phyloP scores from a whole-genome alignment of 2,329 filamentous ascomycete genomes.

The Aspergillus cejpii region DNA sequence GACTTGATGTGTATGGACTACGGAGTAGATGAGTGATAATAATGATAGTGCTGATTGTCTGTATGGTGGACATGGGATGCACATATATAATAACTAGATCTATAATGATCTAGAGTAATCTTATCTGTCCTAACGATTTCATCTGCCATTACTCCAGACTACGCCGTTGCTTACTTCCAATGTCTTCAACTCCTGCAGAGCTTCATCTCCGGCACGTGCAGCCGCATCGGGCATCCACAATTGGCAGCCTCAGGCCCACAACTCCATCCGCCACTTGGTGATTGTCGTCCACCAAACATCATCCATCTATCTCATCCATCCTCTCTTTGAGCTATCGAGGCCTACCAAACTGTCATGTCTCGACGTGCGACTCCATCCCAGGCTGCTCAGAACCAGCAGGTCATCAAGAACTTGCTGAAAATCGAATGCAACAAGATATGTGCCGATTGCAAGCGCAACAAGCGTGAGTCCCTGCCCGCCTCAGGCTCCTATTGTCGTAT shows the following conservation, averaged over 20 bases:
- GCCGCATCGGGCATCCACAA: constrained; percentile 16
- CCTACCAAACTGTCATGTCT: constrained; percentile 29
- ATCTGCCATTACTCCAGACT: no score
- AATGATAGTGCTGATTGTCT: no score
- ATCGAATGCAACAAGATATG: constrained; percentile 93
- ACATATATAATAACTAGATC: no score
- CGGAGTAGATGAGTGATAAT: constrained; percentile 1
- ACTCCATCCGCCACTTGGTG: constrained; percentile 27
- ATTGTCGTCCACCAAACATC: constrained; percentile 18
- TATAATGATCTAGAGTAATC: no score
- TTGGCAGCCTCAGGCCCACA: constrained; percentile 21
- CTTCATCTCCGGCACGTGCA: constrained; percentile 21
- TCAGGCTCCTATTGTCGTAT: constrained; percentile 1
- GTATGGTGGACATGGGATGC: no score
- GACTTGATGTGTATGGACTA: constrained; percentile 3
- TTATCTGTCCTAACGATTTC: no score
- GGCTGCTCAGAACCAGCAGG: constrained; percentile 86
- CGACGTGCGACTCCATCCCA: constrained; percentile 65
- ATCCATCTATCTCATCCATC: constrained; percentile 9
- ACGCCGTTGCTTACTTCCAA: no score
- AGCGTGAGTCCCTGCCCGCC: constrained; percentile 57
- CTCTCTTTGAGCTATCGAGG: constrained; percentile 8
- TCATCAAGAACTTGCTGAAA: constrained; percentile 91
- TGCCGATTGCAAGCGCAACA: constrained; percentile 98
- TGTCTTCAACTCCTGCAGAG: no score